A percentile compares a stretch with the other conserved stretches of the same genome.
phyloP scores from a whole-genome alignment of 805 yeast species.

The Starmerella sirachaensis region DNA sequence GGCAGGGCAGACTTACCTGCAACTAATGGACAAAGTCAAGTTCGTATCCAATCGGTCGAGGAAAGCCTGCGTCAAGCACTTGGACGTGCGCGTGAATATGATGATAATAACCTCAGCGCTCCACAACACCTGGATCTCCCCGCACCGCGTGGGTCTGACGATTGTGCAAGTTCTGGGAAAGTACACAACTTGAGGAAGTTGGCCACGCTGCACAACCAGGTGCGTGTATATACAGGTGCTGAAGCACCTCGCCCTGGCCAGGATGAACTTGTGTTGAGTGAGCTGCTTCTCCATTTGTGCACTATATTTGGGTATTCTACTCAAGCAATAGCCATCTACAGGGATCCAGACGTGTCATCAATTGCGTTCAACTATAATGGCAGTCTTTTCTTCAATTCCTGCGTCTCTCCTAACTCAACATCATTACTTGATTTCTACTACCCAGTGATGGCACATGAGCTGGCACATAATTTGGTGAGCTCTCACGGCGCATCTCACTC shows the following conservation, averaged over 20 bases:
- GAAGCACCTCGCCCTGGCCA: slow-evolving; percentile 2
- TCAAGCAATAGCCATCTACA: slow-evolving; percentile 7
- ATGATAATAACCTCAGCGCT: not conserved
- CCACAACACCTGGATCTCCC: slow-evolving; percentile 9
- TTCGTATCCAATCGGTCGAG: too few relatives aligned
- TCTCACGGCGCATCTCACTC: slow-evolving; percentile 31
- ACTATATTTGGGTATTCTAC: slow-evolving; percentile 6
- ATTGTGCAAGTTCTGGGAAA: slow-evolving; percentile 1
- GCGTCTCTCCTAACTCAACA: slow-evolving; percentile 5
- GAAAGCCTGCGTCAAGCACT: slow-evolving; percentile 3
- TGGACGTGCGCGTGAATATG: not conserved
- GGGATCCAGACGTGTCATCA: slow-evolving; percentile 16
- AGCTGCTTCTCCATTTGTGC: slow-evolving; percentile 4
- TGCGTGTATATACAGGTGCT: slow-evolving; percentile 1
- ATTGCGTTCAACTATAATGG: slow-evolving; percentile 33
- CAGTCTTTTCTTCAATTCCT: slow-evolving; percentile 31
- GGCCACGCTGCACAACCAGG: not conserved
- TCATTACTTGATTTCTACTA: slow-evolving; percentile 29
- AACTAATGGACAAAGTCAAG: too few relatives aligned
- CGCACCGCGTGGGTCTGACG: not conserved
- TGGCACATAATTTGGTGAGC: slow-evolving; percentile 31
- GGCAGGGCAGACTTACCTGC: too few relatives aligned
- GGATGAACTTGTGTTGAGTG: slow-evolving; percentile 9
- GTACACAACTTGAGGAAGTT: not conserved
- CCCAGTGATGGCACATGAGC: slow-evolving; percentile 32